These are phyloP conservation scores for Pelargonium citronellum DNA, from an alignment of 441 rosid genomes.

Conservation along the genomic window DNA sequence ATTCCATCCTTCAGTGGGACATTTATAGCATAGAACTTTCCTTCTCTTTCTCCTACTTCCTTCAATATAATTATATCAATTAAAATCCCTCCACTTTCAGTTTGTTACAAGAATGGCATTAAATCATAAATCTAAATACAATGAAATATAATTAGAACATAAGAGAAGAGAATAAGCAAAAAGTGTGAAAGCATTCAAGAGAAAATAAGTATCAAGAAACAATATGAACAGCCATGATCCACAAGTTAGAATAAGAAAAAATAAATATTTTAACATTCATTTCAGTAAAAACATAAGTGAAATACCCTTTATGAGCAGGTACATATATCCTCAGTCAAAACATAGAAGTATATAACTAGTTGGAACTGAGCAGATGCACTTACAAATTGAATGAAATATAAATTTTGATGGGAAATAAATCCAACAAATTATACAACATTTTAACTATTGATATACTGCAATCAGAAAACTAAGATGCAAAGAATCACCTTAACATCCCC, in stretches of 20 bases:
- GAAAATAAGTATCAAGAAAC: not conserved
- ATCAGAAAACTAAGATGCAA: constrained; percentile 7
- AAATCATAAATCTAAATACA: constrained; percentile 4
- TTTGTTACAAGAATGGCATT: constrained; percentile 17
- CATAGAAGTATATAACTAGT: too few species aligned
- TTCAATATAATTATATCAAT: constrained; percentile 41
- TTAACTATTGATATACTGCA: not conserved
- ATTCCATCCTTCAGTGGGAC: constrained; percentile 97
- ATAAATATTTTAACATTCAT: not conserved
- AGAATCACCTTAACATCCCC: constrained; percentile 86
- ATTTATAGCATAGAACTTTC: constrained; percentile 90
- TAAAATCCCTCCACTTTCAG: constrained; percentile 19
- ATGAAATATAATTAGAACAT: not conserved
- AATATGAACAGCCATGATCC: not conserved
- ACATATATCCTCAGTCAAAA: not conserved
- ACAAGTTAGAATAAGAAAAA: not conserved
- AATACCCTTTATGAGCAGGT: not conserved
- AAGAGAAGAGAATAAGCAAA: not conserved
- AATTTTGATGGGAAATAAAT: not conserved
- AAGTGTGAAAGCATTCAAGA: not conserved
- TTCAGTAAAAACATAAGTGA: not conserved
- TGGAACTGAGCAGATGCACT: not conserved
- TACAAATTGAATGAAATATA: not conserved
- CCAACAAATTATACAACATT: not conserved
- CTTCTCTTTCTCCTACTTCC: constrained; percentile 97